phyloP scores from a whole-genome alignment of 352 stramenopile species.

The Phytopythium boreale region DNA sequence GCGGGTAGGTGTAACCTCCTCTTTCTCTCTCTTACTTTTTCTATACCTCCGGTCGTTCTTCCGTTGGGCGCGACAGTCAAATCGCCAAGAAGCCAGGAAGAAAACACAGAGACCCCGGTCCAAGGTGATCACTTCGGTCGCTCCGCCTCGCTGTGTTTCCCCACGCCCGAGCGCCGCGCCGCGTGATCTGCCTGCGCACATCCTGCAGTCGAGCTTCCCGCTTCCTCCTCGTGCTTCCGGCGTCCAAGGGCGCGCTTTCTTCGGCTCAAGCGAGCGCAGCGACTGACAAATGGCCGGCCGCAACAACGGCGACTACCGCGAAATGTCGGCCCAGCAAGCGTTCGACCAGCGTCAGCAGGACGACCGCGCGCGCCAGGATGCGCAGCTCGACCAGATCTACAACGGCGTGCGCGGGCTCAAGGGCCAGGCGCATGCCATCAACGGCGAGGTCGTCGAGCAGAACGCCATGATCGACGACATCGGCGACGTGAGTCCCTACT shows the following conservation, averaged over 20 bases:
- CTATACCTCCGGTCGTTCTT: constrained; percentile 1
- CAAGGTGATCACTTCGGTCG: background rate
- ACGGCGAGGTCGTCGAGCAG: constrained; percentile 80
- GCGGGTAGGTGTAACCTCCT: background rate
- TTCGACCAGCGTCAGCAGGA: constrained; percentile 53
- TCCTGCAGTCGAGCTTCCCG: background rate
- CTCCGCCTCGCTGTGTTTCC: background rate
- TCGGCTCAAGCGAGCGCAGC: background rate
- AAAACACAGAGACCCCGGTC: background rate
- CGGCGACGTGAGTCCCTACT: constrained; percentile 43
- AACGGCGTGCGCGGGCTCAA: constrained; percentile 72
- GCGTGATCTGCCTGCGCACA: background rate
- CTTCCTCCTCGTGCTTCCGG: background rate
- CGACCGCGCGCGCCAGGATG: constrained; percentile 63
- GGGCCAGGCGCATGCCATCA: constrained; percentile 82
- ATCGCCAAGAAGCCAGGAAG: constrained; percentile 5
- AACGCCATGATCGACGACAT: constrained; percentile 84
- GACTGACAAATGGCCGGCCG: background rate
- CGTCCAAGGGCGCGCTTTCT: background rate
- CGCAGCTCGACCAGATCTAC: constrained; percentile 75
- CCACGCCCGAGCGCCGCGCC: background rate
- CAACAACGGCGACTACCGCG: constrained; percentile 38
- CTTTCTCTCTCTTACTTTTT: background rate
- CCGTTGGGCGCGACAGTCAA: background rate
- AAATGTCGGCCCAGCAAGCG: constrained; percentile 66